A percentile compares a stretch with the other conserved stretches of the same genome.
These are phyloP conservation scores for Nigrospora sphaerica DNA, from an alignment of 2,329 filamentous ascomycete genomes.

Conservation along the genomic window DNA sequence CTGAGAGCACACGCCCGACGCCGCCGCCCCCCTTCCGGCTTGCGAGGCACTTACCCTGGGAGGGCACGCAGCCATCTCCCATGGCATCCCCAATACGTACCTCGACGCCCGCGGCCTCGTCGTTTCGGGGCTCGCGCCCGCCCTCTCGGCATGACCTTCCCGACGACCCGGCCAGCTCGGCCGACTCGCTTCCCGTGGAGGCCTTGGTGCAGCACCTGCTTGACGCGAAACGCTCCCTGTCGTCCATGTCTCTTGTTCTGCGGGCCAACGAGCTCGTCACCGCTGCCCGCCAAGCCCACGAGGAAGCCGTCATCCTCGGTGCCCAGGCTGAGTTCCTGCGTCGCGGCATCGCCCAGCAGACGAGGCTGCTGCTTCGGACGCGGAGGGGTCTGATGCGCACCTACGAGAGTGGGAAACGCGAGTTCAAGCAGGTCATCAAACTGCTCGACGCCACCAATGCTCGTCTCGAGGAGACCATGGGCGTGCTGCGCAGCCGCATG, in stretches of 20 bases:
- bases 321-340: conserved; percentile 64
- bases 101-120: conserved; percentile 5
- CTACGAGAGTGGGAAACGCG: conserved; percentile 50
- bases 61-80: too few species aligned
- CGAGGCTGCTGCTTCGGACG: conserved; percentile 42
- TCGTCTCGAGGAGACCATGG: conserved; percentile 59
- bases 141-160: conserved; percentile 17
- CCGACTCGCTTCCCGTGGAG: conserved; percentile 51
- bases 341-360: conserved; percentile 51
- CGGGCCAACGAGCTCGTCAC: conserved; percentile 83
- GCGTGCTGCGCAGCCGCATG: conserved; percentile 53
- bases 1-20: too few species aligned
- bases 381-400: conserved; percentile 44
- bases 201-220: conserved; percentile 78
- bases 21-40: too few species aligned
- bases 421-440: conserved; percentile 55
- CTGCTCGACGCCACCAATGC: conserved; percentile 60
- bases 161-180: conserved; percentile 21
- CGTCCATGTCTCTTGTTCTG: conserved; percentile 74
- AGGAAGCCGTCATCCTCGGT: conserved; percentile 68
- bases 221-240: conserved; percentile 79
- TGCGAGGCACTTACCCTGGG: too few species aligned
- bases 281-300: conserved; percentile 65
- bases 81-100: conserved; percentile 7
- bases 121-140: conserved; percentile 11